Percentiles rank a stretch among this genome's conserved stretches.
These are phyloP conservation scores for Hygrophorus pudorinus DNA, from an alignment of 768 basidiomycete species.

Conservation along the genomic window DNA sequence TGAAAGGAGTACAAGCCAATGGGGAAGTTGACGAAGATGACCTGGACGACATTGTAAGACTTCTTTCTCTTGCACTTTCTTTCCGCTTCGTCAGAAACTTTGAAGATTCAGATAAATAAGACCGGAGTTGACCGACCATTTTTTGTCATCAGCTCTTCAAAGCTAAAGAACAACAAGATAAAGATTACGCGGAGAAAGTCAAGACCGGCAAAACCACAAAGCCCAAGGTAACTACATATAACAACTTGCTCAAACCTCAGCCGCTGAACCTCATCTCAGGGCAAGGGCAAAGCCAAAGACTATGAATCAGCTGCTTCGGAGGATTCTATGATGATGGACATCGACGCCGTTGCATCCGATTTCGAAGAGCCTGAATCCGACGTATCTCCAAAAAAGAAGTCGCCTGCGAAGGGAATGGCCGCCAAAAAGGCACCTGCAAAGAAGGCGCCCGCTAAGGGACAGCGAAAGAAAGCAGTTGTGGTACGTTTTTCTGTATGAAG, in stretches of 20 bases:
- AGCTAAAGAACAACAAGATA: constrained; percentile 62
- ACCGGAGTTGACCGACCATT: constrained; percentile 1
- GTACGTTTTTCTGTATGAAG: constrained; percentile 10
- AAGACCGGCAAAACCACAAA: constrained; percentile 28
- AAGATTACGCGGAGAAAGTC: constrained; percentile 43
- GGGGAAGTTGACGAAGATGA: constrained; percentile 65
- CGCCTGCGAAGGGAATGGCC: constrained; percentile 23
- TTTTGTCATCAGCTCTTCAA: constrained; percentile 41
- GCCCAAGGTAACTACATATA: constrained; percentile 40
- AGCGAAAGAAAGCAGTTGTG: constrained; percentile 42
- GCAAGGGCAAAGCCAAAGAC: constrained; percentile 41
- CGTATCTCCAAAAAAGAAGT: constrained; percentile 35
- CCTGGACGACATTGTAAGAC: constrained; percentile 58
- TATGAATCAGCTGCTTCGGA: constrained; percentile 37
- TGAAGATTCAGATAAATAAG: too few species aligned
- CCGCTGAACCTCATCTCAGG: constrained; percentile 20
- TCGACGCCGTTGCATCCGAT: constrained; percentile 50
- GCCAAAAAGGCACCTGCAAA: constrained; percentile 27
- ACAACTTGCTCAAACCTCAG: too few species aligned
- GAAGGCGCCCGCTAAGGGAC: constrained; percentile 31
- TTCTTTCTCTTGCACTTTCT: background rate
- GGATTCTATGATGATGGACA: constrained; percentile 75
- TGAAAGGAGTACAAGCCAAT: constrained; percentile 58
- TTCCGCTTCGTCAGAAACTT: too few species aligned
- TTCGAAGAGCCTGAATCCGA: constrained; percentile 42